These are phyloP conservation scores for Fragilaria crotonensis DNA, from an alignment of 108 stramenopile genomes.

Conservation along the genomic window DNA sequence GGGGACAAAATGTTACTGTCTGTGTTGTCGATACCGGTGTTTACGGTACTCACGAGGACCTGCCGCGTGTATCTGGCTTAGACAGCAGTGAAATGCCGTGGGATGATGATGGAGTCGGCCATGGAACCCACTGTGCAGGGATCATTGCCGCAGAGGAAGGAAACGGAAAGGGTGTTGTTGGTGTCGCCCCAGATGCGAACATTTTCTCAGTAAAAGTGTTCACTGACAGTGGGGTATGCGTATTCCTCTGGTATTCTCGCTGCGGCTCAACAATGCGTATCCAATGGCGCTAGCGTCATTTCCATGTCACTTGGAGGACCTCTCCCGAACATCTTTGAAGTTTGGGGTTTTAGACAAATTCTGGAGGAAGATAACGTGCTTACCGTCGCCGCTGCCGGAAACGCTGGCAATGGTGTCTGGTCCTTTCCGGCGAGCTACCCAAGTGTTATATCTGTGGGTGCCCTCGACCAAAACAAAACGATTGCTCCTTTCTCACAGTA, in stretches of 20 bases:
- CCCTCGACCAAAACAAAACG: slow-evolving; percentile 6
- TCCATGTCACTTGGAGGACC: slow-evolving; percentile 29
- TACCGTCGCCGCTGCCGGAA: slow-evolving; percentile 32
- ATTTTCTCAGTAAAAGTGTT: slow-evolving; percentile 33
- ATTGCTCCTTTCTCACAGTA: slow-evolving; percentile 35
- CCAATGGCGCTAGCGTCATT: slow-evolving; percentile 30
- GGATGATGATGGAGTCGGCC: slow-evolving; percentile 31
- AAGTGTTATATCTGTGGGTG: slow-evolving; percentile 31
- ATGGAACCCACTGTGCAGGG: slow-evolving; percentile 61
- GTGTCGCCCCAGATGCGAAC: slow-evolving; percentile 11
- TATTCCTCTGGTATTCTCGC: neutral
- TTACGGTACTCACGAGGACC: slow-evolving; percentile 27
- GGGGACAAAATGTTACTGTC: slow-evolving; percentile 9
- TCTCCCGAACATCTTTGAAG: slow-evolving; percentile 6
- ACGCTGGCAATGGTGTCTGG: slow-evolving; percentile 11
- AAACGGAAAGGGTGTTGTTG: slow-evolving; percentile 8
- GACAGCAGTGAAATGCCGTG: slow-evolving; percentile 28
- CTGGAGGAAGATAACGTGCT: slow-evolving; percentile 17
- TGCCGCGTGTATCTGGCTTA: slow-evolving; percentile 11
- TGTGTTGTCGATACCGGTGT: slow-evolving; percentile 49
- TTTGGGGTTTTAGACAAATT: neutral
- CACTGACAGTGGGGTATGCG: neutral
- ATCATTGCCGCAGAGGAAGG: slow-evolving; percentile 34
- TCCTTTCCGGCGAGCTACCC: slow-evolving; percentile 31
- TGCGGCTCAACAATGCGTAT: neutral